These are phyloP conservation scores for Trichoderma koningii DNA, from an alignment of 2,329 filamentous ascomycete genomes.

Conservation along the genomic window DNA sequence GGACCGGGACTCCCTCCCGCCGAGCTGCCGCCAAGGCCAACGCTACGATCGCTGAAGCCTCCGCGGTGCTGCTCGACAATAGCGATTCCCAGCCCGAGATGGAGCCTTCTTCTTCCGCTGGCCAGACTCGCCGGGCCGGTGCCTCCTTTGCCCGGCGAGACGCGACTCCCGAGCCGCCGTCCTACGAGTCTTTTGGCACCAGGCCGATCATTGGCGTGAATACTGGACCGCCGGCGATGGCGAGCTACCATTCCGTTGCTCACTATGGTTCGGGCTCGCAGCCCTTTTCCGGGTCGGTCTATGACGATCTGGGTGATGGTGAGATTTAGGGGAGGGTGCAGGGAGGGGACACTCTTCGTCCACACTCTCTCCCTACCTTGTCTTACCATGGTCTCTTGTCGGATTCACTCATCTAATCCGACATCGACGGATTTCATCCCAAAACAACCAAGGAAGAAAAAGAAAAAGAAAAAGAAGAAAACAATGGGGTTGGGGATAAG, in stretches of 20 bases:
- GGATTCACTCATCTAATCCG: not conserved
- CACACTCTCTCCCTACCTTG: no score
- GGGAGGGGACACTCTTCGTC: not conserved
- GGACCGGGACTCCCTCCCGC: conserved; percentile 37
- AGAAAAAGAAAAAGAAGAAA: not conserved
- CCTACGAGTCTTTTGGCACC: conserved; percentile 13
- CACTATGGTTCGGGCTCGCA: conserved; percentile 24
- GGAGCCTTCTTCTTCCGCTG: conserved; percentile 24
- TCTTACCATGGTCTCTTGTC: no score
- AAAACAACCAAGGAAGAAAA: not conserved
- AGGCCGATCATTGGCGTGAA: not conserved
- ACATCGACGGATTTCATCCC: no score
- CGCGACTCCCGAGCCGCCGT: conserved; percentile 19
- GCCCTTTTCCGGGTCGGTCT: not conserved
- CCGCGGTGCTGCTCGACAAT: conserved; percentile 34
- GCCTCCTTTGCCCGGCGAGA: not conserved
- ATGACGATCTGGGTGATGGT: conserved; percentile 37
- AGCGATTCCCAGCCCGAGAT: conserved; percentile 36
- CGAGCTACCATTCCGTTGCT: not conserved
- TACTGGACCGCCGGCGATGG: not conserved
- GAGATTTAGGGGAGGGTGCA: conserved; percentile 37
- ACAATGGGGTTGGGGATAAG: not conserved
- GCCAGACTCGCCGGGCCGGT: not conserved
- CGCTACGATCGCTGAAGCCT: conserved; percentile 40
- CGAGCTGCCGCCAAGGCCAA: conserved; percentile 39